Evolutionary conservation across 768 basidiomycete species (phyloP).

Genomic region (Cystofilobasidium ferigula): DNA sequence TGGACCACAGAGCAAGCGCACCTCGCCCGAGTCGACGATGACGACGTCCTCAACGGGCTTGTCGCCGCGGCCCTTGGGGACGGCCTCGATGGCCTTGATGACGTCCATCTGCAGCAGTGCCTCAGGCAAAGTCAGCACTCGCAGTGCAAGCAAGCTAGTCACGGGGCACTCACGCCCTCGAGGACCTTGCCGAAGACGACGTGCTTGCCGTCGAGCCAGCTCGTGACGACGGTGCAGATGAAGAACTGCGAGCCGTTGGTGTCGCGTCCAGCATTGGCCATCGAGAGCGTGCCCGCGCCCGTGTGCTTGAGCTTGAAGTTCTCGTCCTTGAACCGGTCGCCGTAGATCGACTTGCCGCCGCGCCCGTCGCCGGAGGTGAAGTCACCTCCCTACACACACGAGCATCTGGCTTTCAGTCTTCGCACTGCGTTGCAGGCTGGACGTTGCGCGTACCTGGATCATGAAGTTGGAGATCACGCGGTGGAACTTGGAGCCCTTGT

Average conservation of each 20-base stretch:
- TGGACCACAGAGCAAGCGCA: conserved; percentile 35
- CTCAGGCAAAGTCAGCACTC: no score
- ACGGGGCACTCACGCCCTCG: conserved; percentile 48
- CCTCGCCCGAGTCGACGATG: conserved; percentile 82
- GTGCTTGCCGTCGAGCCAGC: conserved; percentile 83
- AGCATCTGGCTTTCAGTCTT: not conserved
- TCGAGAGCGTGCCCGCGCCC: conserved; percentile 69
- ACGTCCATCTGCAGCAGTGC: conserved; percentile 64
- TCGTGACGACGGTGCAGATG: conserved; percentile 73
- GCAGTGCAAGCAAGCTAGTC: no score
- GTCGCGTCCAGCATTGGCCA: conserved; percentile 76
- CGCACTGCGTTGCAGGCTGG: no score
- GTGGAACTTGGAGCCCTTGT: conserved; percentile 94
- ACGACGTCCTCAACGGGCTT: conserved; percentile 63
- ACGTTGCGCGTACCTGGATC: conserved; percentile 3
- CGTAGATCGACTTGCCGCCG: conserved; percentile 34
- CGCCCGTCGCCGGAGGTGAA: conserved; percentile 50
- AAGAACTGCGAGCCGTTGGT: conserved; percentile 94
- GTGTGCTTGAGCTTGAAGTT: conserved; percentile 98
- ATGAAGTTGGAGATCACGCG: conserved; percentile 46
- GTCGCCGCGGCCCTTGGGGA: conserved; percentile 58
- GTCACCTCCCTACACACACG: conserved; percentile 63
- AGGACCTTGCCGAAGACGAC: conserved; percentile 88
- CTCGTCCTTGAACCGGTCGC: conserved; percentile 70
- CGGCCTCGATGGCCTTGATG: conserved; percentile 56